phyloP scores from a whole-genome alignment of 768 basidiomycete genomes.

The Trametopsis cervina region DNA sequence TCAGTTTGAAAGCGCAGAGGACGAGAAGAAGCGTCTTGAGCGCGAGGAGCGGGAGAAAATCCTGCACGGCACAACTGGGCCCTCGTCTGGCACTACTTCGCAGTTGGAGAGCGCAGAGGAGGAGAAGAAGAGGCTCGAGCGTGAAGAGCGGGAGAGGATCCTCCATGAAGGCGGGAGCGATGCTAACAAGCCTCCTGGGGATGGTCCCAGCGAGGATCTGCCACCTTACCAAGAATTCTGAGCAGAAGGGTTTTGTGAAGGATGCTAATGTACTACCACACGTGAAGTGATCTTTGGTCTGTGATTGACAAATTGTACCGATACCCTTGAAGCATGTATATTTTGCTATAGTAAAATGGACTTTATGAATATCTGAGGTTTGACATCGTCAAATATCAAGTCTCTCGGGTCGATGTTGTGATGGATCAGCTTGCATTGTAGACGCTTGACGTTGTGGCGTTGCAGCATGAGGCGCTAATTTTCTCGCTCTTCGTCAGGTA shows the following conservation, averaged over 20 bases:
- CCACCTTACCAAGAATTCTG: conserved; percentile 39
- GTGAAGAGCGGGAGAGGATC: conserved; percentile 45
- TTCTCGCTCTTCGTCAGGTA: too few relatives aligned
- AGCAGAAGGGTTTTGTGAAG: background rate
- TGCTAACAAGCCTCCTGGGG: conserved; percentile 18
- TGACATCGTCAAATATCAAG: too few relatives aligned
- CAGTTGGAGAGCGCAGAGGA: conserved; percentile 51
- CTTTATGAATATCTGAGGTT: too few relatives aligned
- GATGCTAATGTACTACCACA: background rate
- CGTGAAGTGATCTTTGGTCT: background rate
- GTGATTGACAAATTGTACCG: background rate
- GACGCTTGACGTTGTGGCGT: too few relatives aligned
- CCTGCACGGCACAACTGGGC: conserved; percentile 26
- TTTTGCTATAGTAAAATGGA: too few relatives aligned
- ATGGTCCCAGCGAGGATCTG: conserved; percentile 27
- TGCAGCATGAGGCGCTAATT: too few relatives aligned
- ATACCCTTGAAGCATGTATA: background rate
- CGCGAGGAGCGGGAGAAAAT: conserved; percentile 44
- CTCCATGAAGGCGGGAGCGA: conserved; percentile 20
- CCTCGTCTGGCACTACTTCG: conserved; percentile 6
- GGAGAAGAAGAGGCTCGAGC: conserved; percentile 56
- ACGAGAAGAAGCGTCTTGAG: conserved; percentile 56
- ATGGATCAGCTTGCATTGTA: too few relatives aligned
- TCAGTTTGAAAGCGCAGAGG: conserved; percentile 43
- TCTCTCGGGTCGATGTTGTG: too few relatives aligned